Evolutionary conservation across 176 grass and related monocot genomes (phyloP).

Genomic region (Coix lacrymajobi): DNA sequence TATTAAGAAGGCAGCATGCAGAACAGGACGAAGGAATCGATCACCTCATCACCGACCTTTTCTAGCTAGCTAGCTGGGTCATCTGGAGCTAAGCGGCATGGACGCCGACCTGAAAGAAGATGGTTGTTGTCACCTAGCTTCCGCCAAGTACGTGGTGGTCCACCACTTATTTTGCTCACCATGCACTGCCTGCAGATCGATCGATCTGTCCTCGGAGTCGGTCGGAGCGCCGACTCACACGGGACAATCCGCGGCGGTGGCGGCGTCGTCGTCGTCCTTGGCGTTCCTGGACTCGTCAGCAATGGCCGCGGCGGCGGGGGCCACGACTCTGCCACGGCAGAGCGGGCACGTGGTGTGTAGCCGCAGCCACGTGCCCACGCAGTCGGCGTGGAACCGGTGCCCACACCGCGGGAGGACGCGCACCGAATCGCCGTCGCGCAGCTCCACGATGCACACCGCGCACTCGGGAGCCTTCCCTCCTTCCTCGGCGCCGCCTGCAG

Average conservation of each 20-base stretch:
- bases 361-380: slow-evolving; percentile 48
- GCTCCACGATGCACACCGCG: slow-evolving; percentile 60
- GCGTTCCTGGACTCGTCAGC: neutral
- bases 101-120: neutral
- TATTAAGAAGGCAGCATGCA: neutral
- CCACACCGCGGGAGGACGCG: slow-evolving; percentile 42
- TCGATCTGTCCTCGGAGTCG: neutral
- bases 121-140: neutral
- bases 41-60: neutral
- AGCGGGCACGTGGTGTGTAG: slow-evolving; percentile 60
- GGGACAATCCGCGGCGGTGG: neutral
- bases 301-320: neutral
- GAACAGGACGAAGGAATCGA: neutral
- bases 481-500: neutral
- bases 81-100: neutral
- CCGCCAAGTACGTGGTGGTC: neutral
- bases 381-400: slow-evolving; percentile 60
- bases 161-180: neutral
- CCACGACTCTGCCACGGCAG: slow-evolving; percentile 43
- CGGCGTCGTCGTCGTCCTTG: slow-evolving; percentile 6
- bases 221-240: slow-evolving; percentile 3
- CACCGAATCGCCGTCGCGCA: slow-evolving; percentile 40
- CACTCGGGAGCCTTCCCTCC: slow-evolving; percentile 27
- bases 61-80: neutral
- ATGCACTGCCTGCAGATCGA: neutral